phyloP scores from a whole-genome alignment of 1,139 yeast species.

The Hyphopichia khmerensis region DNA sequence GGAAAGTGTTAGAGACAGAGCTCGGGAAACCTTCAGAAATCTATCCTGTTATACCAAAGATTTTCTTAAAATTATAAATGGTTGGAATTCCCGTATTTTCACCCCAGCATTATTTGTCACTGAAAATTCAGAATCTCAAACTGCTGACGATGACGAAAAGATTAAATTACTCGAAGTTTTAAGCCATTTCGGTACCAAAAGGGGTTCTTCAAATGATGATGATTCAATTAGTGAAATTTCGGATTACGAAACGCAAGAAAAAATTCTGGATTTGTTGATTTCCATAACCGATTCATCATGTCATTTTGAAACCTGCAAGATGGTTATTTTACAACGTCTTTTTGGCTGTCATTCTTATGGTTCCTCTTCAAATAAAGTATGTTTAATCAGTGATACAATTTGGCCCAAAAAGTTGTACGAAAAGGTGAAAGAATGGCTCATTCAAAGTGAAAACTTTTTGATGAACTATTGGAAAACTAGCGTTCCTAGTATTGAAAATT shows the following conservation, averaged over 20 bases:
- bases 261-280: constrained; percentile 26
- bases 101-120: constrained; percentile 13
- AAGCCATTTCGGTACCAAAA: constrained; percentile 30
- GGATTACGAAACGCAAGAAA: constrained; percentile 14
- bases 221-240: constrained; percentile 1
- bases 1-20: not conserved
- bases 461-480: constrained; percentile 9
- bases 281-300: constrained; percentile 29
- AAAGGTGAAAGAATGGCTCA: constrained; percentile 32
- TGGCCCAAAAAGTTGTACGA: constrained; percentile 27
- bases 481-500: not conserved
- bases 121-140: constrained; percentile 10
- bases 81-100: constrained; percentile 20
- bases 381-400: constrained; percentile 20
- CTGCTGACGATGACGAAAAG: constrained; percentile 30
- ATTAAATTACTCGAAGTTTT: constrained; percentile 38
- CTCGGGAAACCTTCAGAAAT: not conserved
- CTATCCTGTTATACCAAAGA: constrained; percentile 18
- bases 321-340: constrained; percentile 39
- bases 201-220: constrained; percentile 5
- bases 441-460: constrained; percentile 28
- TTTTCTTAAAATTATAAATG: constrained; percentile 22
- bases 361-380: constrained; percentile 4
- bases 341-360: constrained; percentile 19
- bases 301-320: constrained; percentile 49